Evolutionary conservation across 2,329 filamentous ascomycete species (phyloP), one percentile per base, ranked within the genome.

Genomic region (Gliomastix tumulicola): DNA sequence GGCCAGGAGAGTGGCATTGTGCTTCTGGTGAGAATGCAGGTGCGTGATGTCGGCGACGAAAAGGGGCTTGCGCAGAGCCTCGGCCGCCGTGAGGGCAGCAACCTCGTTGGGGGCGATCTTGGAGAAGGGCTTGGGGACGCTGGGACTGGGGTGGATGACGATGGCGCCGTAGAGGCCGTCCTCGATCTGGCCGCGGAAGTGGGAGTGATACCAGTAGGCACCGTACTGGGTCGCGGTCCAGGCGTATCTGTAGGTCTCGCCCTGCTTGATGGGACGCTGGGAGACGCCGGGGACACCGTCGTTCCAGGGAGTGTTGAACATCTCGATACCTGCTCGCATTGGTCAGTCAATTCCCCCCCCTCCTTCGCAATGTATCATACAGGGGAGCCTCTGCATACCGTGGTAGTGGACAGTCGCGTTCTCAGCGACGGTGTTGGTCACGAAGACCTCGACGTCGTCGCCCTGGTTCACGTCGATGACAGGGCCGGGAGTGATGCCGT

Each of bases 401-500:
- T 74, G 71, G 23, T 60, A 71, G 45, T 75, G 71, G 5, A 75
- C 43, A 2, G 66, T 66, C 3, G 66, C 63, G 41, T 71, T 66
- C 35, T 58, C 62, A 0, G 69, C 65, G 17, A 69, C 60, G 6
- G 57, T 43, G 45, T 76, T 76, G 28, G 57, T 46, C 3, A 75
- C 65, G 4, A 50, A 44, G 6, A 72, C 53, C n/a, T 59, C 47
- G 4, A 72, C 60, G 16, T 55, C 50, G 37, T 77, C 71, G 15
- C 69, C 73, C 49, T 75, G 65, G 30, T 66, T 55, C 7, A 71
- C 62, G 32, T 71, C 64, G 8, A 84, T 64, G 3, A 63, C 57
- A 0, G 81, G 81, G 0, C 78, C 82, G 1, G 81, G 79, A 34
- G 74, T 76, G 46, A 76, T 65, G 10, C 69, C 71, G 43, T 83